Base-by-base conservation (phyloP, 176 grass and related monocot genomes). In the Poa annua region DNA sequence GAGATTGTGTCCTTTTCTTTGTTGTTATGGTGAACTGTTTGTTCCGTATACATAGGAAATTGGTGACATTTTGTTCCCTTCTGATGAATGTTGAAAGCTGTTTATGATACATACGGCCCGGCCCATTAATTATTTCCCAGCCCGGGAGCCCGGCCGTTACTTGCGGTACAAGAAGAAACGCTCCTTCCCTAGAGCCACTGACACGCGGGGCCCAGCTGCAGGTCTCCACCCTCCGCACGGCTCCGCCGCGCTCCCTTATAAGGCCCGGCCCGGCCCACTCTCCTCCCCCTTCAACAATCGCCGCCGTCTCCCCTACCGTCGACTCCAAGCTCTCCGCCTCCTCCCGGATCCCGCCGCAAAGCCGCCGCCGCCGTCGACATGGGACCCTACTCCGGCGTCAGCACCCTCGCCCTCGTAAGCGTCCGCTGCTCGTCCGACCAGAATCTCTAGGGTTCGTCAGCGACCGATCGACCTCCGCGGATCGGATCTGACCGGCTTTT, bases 351-450 rank as follows among this genome's bases (percentile, higher is more conserved):
- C 39, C n/a, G 39, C 41, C n/a, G n/a, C n/a, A n/a, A n/a, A n/a
- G n/a, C n/a, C 39, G 41, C 52, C 71, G 36, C 59, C 81, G 86
- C 36, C 26, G 81, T 25, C 25, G 77, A 34, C 64, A 97, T 97
- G 53, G 78, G 94, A 29, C 94, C 94, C 69, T 97, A 97, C 87
- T 97, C 94, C 64, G 94, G 94, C 87, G 83, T 88, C 85, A 97
- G 94, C 89, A 93, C 89, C 69, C 89, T 97, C 71, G 89, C 94
- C 55, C 88, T 97, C 36, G 94, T 94, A 90, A 79, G 71, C 25
- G n/a, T 22, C 36, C n/a, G 2, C 14, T 24, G 2, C 14, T 24
- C 53, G 8, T 39, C 45, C 17, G 7, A 8, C 53, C 4, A 66
- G 2, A 6, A 16, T 72, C 34, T 61, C 56, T 11, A 2, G 1